Percentiles rank a stretch among this genome's conserved stretches.
Evolutionary conservation across 371 early-diverging fungal species (phyloP).

Genomic region (Syncephalastrum sp.): DNA sequence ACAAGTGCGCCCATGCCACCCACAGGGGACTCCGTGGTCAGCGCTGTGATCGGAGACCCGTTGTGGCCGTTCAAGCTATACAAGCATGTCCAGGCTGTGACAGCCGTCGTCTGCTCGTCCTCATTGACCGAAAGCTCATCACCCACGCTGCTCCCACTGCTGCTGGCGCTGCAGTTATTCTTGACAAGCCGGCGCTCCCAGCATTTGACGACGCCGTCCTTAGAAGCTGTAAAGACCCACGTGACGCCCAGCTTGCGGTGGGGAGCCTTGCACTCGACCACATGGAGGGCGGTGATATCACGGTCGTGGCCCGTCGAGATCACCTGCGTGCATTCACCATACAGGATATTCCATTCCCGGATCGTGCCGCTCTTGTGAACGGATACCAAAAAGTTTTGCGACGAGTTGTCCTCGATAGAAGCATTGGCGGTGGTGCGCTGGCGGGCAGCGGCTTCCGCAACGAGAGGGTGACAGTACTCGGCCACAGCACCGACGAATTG

Average conservation of each 20-base stretch:
- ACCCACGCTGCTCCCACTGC: too few relatives aligned
- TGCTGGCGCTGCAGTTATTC: slow-evolving; percentile 1
- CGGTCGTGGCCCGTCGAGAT: slow-evolving; percentile 21
- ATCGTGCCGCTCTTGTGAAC: slow-evolving; percentile 34
- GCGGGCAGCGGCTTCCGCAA: slow-evolving; percentile 29
- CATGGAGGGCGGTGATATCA: slow-evolving; percentile 23
- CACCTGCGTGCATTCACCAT: slow-evolving; percentile 33
- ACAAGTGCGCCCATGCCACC: slow-evolving; percentile 44
- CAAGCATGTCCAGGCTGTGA: slow-evolving; percentile 23
- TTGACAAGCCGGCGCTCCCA: slow-evolving; percentile 32
- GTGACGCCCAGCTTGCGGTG: slow-evolving; percentile 23
- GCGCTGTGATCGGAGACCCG: slow-evolving; percentile 21
- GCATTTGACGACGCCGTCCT: slow-evolving; percentile 34
- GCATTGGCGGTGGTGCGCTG: slow-evolving; percentile 7
- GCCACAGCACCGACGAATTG: slow-evolving; percentile 27
- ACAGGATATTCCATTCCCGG: slow-evolving; percentile 36
- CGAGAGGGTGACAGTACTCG: slow-evolving; percentile 30
- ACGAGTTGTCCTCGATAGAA: slow-evolving; percentile 9
- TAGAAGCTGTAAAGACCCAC: slow-evolving; percentile 32
- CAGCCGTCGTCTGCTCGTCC: neutral
- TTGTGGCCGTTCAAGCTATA: slow-evolving; percentile 26
- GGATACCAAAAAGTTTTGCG: slow-evolving; percentile 29
- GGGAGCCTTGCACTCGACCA: slow-evolving; percentile 22
- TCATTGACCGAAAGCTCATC: neutral
- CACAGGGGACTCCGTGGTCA: slow-evolving; percentile 27